These are phyloP conservation scores for Ramularia endophylla DNA, from an alignment of 2,329 filamentous ascomycete genomes.

Conservation along the genomic window DNA sequence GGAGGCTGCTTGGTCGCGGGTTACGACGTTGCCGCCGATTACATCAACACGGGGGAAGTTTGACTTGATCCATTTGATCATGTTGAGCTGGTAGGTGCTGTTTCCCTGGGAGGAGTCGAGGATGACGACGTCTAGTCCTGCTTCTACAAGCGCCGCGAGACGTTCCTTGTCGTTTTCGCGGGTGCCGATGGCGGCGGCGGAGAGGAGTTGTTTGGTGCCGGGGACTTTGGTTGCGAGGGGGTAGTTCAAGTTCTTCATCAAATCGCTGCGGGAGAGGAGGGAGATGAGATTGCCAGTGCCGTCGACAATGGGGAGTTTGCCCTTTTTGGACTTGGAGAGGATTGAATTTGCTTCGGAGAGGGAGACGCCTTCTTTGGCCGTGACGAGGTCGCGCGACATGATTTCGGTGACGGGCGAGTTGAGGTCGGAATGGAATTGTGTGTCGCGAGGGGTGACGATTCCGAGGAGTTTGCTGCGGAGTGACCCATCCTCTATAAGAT, in stretches of 20 bases:
- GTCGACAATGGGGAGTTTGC: slow-evolving; percentile 52
- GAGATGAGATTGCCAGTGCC: slow-evolving; percentile 55
- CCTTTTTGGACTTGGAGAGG: slow-evolving; percentile 93
- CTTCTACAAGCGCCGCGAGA: slow-evolving; percentile 82
- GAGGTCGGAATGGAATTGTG: slow-evolving; percentile 84
- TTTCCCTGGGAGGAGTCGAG: slow-evolving; percentile 97
- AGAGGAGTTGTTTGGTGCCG: slow-evolving; percentile 95
- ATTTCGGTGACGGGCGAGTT: slow-evolving; percentile 72
- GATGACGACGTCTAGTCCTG: slow-evolving; percentile 90
- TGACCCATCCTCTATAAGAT: slow-evolving; percentile 71
- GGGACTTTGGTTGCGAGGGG: slow-evolving; percentile 93
- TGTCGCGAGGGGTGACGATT: slow-evolving; percentile 96
- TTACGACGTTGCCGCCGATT: slow-evolving; percentile 98
- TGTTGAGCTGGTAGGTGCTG: slow-evolving; percentile 97
- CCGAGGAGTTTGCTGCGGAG: slow-evolving; percentile 93
- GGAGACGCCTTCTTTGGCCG: slow-evolving; percentile 74
- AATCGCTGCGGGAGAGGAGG: slow-evolving; percentile 85
- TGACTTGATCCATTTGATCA: slow-evolving; percentile 94
- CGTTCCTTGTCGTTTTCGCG: slow-evolving; percentile 86
- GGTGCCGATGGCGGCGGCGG: slow-evolving; percentile 91
- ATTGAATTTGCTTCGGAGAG: slow-evolving; percentile 88
- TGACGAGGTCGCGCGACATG: slow-evolving; percentile 94
- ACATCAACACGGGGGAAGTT: slow-evolving; percentile 83
- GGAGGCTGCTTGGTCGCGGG: slow-evolving; percentile 86
- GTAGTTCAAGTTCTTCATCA: slow-evolving; percentile 99